Evolutionary conservation across 2,329 filamentous ascomycete genomes (phyloP), one percentile per base, ranked within the genome.

Genomic region (Epichloe coenophiala): DNA sequence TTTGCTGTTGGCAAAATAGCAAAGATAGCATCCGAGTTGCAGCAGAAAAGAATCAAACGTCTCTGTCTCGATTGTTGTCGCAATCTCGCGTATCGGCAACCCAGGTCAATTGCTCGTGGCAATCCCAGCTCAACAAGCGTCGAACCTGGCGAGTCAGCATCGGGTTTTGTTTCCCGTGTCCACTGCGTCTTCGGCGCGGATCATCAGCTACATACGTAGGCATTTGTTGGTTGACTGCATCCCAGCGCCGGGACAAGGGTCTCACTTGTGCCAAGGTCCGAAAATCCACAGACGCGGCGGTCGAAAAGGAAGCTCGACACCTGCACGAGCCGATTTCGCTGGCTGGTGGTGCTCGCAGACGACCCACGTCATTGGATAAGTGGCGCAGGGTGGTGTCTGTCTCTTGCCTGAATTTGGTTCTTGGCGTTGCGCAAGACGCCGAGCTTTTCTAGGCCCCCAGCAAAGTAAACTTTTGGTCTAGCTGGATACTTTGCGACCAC

Each of bases 321-420:
- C 8, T 31, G 27, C 55, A 58, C 56, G 54, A 53, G 56, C 55
- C 55, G 55, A 52, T 57, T 51, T 55, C 55, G 55, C 56, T 55
- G 56, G 56, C 41, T 45, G 44, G 43, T 5, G 27, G 43, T 13
- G 44, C 15, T 37, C 41, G 51, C 51, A 53, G 38, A 31, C 41
- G 43, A 27, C 33, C 21, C 23, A 51, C 54, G 50, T 53, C 48
- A 56, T 56, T 55, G 52, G 54, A 46, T 17, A 37, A 37, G 13
- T 23, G 40, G 17, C 31, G 11, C 11, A 31, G 27, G 27, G 27
- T 31, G 8, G 27, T 31, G 27, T 9, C 27, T 31, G 27, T 9
- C 27, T 31, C 27, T 31, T 11, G 27, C 27, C 27, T 31, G 27
- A 31, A 31, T 9, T 9, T 1, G 6, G 23, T 27, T 27, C 23